phyloP scores from a whole-genome alignment of 805 yeast species.

The Ogataea populi-albae region DNA sequence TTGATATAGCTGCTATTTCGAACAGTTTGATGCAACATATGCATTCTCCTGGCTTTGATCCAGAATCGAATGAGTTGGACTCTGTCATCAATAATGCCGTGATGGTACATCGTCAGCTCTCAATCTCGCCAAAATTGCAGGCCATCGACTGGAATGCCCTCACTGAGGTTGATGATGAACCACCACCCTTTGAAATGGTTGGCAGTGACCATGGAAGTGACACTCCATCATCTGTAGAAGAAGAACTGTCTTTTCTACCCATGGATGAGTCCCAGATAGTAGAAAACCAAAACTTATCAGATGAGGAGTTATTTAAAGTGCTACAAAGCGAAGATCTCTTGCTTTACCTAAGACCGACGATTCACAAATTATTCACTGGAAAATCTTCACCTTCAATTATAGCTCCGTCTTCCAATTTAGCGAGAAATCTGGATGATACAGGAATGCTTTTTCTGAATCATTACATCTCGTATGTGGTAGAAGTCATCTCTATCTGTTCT shows the following conservation, averaged over 20 bases:
- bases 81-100: slow-evolving; percentile 10
- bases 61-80: slow-evolving; percentile 6
- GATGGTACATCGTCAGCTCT: neutral
- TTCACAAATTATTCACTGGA: slow-evolving; percentile 25
- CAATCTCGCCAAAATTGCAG: neutral
- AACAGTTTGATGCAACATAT: slow-evolving; percentile 9
- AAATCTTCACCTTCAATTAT: slow-evolving; percentile 15
- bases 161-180: neutral
- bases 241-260: slow-evolving; percentile 23
- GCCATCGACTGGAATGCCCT: neutral
- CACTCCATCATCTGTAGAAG: neutral
- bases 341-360: slow-evolving; percentile 26
- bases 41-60: slow-evolving; percentile 10
- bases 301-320: slow-evolving; percentile 24
- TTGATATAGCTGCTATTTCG: slow-evolving; percentile 2
- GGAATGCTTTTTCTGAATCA: slow-evolving; percentile 47
- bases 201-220: slow-evolving; percentile 1
- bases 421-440: slow-evolving; percentile 37
- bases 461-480: slow-evolving; percentile 47
- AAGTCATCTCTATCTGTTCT: slow-evolving; percentile 40
- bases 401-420: slow-evolving; percentile 25
- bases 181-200: neutral
- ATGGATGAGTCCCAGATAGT: slow-evolving; percentile 37
- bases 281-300: slow-evolving; percentile 29
- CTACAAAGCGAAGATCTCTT: slow-evolving; percentile 22